Evolutionary conservation across 345 rosid species (phyloP).

Genomic region (Pistacia atlantica): DNA sequence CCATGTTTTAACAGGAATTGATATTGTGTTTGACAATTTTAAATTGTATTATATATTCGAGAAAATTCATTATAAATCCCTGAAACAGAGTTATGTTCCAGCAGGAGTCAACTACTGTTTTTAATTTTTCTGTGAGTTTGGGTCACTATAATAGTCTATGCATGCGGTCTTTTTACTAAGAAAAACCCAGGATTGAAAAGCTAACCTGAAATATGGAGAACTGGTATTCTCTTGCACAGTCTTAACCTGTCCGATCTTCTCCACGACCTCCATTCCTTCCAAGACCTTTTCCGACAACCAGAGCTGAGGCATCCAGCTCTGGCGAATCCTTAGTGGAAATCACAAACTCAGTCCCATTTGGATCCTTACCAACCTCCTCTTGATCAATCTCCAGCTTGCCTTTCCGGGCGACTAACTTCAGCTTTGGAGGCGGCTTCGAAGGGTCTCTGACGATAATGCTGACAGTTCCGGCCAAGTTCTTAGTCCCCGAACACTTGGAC

Average conservation of each 20-base stretch:
- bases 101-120: too few species aligned
- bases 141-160: too few species aligned
- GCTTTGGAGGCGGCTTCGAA: constrained; percentile 71
- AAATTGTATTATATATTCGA: too few species aligned
- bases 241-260: constrained; percentile 66
- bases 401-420: constrained; percentile 70
- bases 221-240: constrained; percentile 77
- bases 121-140: too few species aligned
- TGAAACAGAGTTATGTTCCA: too few species aligned
- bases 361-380: constrained; percentile 60
- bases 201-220: constrained; percentile 91
- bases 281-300: constrained; percentile 76
- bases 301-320: constrained; percentile 70
- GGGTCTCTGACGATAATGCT: constrained; percentile 85
- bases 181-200: neutral
- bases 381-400: constrained; percentile 77
- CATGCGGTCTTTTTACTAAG: too few species aligned
- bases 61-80: too few species aligned
- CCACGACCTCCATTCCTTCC: constrained; percentile 75
- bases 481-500: constrained; percentile 49
- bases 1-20: neutral
- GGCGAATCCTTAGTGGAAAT: constrained; percentile 72
- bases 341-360: constrained; percentile 83
- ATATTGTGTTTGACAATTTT: too few species aligned
- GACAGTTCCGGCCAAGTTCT: constrained; percentile 61